Evolutionary conservation across 2,329 filamentous ascomycete species (phyloP), one percentile per base, ranked within the genome.

Genomic region (Coniella vitis): DNA sequence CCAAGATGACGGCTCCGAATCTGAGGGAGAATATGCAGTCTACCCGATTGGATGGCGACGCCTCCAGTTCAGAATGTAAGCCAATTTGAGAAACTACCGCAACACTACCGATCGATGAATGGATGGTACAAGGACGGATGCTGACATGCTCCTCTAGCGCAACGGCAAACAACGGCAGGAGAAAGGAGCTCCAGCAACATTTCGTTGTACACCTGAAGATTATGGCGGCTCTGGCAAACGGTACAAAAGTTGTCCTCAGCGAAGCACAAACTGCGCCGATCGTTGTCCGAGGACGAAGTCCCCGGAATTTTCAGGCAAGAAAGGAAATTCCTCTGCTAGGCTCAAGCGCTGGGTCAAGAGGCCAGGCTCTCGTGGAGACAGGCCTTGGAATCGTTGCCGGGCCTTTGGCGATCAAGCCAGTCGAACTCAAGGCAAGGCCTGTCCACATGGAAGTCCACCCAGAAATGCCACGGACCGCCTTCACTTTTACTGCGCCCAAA

Each of bases 1-100:
- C 58, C 76, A 80, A 36, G 78, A 83, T n/a, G 78, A 80, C 39
- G 76, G 74, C 12, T 62, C 68, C 13, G 76, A 78, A 44, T 61
- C 67, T 2, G 87, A 91, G 47, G 85, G 86, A 7, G 90, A 95
- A 56, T 91, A 86, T 56, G 87, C 88, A 14, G 90, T 87, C 38
- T 95, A 95, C 59, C 90, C 90, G 4, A 90, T 97, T 55, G 88
- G 90, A 40, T 97, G 91, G 89, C 90, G 93, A 60, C 79, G 91
- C 50, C 70, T 97, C 54, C 91, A 97, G 61, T 97, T 97, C 63
- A 79, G 91, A 59, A 95, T 84, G 73, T 81, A 65, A 69, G 78
- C 69, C 20, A 7, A 35, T 21, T n/a, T 12, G 10, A 2, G 25
- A 14, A 19, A 2, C 19, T n/a, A 14, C 12, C 12, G 22, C 4